Evolutionary conservation across 495 filamentous ascomycete species (phyloP), one percentile per base, ranked within the genome.

Genomic region (Aspergillus taichungensis): DNA sequence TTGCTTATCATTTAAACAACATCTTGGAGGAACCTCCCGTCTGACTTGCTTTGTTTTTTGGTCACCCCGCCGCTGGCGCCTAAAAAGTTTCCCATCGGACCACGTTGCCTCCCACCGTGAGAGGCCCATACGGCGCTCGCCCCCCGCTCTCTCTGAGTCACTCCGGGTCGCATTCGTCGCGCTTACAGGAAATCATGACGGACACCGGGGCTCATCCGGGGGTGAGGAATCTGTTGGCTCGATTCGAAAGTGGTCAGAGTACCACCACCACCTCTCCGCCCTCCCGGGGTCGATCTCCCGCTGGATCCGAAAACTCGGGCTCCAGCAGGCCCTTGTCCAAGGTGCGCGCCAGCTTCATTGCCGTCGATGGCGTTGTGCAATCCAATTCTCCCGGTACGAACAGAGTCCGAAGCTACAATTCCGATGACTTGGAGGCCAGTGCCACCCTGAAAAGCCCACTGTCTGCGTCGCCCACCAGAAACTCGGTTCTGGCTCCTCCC

Each of bases 271-370:
- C 68, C 44, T 80, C 79, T 36, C 79, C 84, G 42, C 82, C 83
- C 30, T 79, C 84, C 46, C 80, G 85, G 60, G 86, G 87, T 46
- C 76, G 83, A 59, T 87, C 85, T 34, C 83, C 85, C 44, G 80
- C 73, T 42, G 68, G 63, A 46, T 64, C 71, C 45, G 67, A 69
- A 40, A 61, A 62, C 40, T 62, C 64, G 37, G 63, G 62, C 11
- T 62, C 58, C 35, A 72, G 73, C 12, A 73, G 84, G 47, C 85
- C 79, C 18, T 72, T 87, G 12, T 84, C 82, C 42, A 90, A 84
- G 63, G 79, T 94, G 37, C 78, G 87, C 44, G 87, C 88, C 30
- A 88, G 77, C 56, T 95, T 95, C 60, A 78, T 94, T 36, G 77
- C 84, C 3, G 80, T 95, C 11, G 86, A 90, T 47, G 64, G 64